These are phyloP conservation scores for Auricularia heimuer DNA, from an alignment of 768 basidiomycete species.

Conservation along the genomic window DNA sequence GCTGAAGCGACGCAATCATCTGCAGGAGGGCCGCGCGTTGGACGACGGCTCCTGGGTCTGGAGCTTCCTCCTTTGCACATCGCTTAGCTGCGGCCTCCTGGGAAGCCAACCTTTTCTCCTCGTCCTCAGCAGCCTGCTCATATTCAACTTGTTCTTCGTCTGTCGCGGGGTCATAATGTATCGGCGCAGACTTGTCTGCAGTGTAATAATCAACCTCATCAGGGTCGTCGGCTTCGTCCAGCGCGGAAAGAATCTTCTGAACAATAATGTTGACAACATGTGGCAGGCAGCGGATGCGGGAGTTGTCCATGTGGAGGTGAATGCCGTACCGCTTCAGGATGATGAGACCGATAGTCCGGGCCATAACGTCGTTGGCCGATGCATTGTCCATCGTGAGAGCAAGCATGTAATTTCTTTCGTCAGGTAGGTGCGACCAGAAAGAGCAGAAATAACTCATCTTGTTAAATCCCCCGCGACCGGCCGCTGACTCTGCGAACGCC, in stretches of 20 bases:
- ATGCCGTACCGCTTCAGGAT: conserved; percentile 13
- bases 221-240: conserved; percentile 20
- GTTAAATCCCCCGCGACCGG: conserved; percentile 18
- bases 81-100: not conserved
- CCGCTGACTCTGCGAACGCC: conserved; percentile 19
- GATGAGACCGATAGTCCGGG: conserved; percentile 14
- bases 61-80: conserved; percentile 11
- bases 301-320: conserved; percentile 17
- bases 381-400: conserved; percentile 26
- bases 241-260: conserved; percentile 20
- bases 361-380: conserved; percentile 24
- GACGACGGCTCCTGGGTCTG: conserved; percentile 14
- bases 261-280: conserved; percentile 30
- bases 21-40: conserved; percentile 6
- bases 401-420: conserved; percentile 12
- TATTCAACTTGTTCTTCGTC: conserved; percentile 16
- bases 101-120: conserved; percentile 11
- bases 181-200: conserved; percentile 19
- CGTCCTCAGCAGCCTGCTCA: conserved; percentile 11
- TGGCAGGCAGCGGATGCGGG: conserved; percentile 25
- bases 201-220: conserved; percentile 20
- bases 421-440: not conserved
- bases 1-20: conserved; percentile 11
- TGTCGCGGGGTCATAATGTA: conserved; percentile 21
- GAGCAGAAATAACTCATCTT: conserved; percentile 23